Conservation (phyloP, 768 basidiomycete species). For the Pleurotus ostreatus region DNA sequence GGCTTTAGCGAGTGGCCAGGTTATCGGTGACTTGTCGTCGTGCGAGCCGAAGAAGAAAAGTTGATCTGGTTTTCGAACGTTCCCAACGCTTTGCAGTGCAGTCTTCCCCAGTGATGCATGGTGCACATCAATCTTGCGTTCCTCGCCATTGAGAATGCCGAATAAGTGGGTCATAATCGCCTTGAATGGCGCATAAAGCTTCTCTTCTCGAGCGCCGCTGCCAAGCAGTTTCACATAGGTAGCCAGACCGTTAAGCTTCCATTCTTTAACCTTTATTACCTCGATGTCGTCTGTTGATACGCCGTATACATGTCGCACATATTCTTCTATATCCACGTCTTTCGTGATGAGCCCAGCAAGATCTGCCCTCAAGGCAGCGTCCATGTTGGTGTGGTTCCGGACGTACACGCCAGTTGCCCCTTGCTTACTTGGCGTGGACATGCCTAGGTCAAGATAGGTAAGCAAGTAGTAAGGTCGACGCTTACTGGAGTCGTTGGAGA, state of each 20-base stretch:
- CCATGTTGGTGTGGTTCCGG: not conserved
- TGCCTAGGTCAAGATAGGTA: too few species aligned
- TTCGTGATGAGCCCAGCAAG: not conserved
- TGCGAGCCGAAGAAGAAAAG: not conserved
- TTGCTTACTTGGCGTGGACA: not conserved
- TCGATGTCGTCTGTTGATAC: not conserved
- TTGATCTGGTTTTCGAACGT: not conserved
- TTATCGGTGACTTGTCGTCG: not conserved
- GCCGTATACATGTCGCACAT: not conserved
- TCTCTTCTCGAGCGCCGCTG: not conserved
- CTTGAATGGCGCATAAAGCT: not conserved
- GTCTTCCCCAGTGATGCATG: not conserved
- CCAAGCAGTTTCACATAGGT: not conserved
- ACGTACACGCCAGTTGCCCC: not conserved
- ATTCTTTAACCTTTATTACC: not conserved
- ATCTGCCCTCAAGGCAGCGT: not conserved
- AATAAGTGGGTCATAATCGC: not conserved
- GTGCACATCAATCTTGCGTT: too few species aligned
- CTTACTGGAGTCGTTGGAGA: too few species aligned
- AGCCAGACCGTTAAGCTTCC: not conserved
- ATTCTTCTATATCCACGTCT: not conserved
- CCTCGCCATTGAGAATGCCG: too few species aligned
- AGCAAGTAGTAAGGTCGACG: too few species aligned
- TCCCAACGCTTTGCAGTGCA: not conserved
- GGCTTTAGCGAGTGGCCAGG: too few species aligned